Percentiles rank a stretch among this genome's conserved stretches.
These are phyloP conservation scores for Aspergillus coremiiformis DNA, from an alignment of 495 filamentous ascomycete genomes.

Conservation along the genomic window DNA sequence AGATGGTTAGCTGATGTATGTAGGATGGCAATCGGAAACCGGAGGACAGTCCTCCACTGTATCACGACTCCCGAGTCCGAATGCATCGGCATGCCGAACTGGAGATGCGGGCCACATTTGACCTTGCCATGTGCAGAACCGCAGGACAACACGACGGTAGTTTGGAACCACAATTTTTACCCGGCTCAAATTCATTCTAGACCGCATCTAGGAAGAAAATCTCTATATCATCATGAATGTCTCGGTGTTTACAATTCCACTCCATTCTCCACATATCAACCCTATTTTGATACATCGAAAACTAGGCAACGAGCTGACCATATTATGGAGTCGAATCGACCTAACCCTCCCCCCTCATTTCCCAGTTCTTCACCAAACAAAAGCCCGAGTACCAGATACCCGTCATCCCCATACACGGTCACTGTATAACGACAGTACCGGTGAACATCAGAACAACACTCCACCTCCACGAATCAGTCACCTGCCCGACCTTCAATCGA, in stretches of 20 bases:
- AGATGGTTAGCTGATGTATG: background rate
- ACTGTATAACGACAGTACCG: conserved; percentile 17
- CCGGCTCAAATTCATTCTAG: background rate
- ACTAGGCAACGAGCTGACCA: background rate
- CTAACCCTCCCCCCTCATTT: background rate
- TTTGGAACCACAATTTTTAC: background rate
- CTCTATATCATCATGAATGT: background rate
- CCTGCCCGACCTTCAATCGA: background rate
- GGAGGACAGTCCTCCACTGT: background rate
- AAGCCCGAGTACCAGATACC: background rate
- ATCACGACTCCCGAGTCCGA: no score
- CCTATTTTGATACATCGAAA: background rate
- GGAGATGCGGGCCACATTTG: background rate
- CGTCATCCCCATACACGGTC: conserved; percentile 11
- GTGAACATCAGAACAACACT: background rate
- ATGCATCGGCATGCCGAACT: background rate
- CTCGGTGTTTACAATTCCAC: background rate
- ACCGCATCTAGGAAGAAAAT: background rate
- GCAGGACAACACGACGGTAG: background rate
- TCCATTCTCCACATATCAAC: background rate
- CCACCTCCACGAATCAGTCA: conserved; percentile 6
- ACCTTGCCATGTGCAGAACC: background rate
- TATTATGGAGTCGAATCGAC: background rate
- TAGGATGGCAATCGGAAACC: background rate
- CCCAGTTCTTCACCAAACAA: background rate